Evolutionary conservation across 2,329 filamentous ascomycete genomes (phyloP).

Genomic region (Aspergillus pseudoterreus): DNA sequence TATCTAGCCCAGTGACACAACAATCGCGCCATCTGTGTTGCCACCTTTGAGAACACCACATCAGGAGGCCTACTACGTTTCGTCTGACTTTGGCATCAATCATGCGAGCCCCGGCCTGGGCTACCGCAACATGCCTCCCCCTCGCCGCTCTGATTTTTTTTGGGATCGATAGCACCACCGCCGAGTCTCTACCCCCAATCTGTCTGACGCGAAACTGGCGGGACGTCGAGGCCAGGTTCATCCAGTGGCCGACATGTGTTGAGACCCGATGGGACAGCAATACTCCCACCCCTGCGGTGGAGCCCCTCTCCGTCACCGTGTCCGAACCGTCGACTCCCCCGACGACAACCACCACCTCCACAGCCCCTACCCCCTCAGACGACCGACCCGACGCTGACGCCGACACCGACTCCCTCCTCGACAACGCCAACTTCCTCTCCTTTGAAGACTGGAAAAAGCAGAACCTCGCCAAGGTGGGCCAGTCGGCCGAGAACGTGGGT

Average conservation of each 20-base stretch:
- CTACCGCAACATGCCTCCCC: constrained; percentile 8
- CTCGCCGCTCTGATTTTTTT: constrained; percentile 9
- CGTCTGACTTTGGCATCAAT: neutral
- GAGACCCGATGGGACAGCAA: constrained; percentile 17
- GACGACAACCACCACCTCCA: neutral
- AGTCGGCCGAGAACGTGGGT: constrained; percentile 66
- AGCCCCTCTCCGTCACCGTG: constrained; percentile 4
- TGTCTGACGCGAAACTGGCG: constrained; percentile 18
- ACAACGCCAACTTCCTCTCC: constrained; percentile 82
- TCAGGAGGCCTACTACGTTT: too few relatives aligned
- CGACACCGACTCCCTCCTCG: constrained; percentile 63
- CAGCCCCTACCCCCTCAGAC: neutral
- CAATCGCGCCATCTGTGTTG: too few relatives aligned
- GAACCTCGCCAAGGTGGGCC: constrained; percentile 80
- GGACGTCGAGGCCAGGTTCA: constrained; percentile 16
- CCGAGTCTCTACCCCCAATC: constrained; percentile 11
- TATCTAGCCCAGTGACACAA: too few relatives aligned
- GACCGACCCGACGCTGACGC: constrained; percentile 40
- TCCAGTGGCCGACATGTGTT: constrained; percentile 25
- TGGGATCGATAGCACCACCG: constrained; percentile 9
- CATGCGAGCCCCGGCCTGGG: constrained; percentile 7
- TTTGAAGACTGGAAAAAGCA: constrained; percentile 98
- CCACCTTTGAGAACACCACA: too few relatives aligned
- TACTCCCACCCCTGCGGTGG: neutral
- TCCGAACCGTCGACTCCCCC: constrained; percentile 1